phyloP scores from a whole-genome alignment of 441 rosid genomes.

The Corymbia citriodora region DNA sequence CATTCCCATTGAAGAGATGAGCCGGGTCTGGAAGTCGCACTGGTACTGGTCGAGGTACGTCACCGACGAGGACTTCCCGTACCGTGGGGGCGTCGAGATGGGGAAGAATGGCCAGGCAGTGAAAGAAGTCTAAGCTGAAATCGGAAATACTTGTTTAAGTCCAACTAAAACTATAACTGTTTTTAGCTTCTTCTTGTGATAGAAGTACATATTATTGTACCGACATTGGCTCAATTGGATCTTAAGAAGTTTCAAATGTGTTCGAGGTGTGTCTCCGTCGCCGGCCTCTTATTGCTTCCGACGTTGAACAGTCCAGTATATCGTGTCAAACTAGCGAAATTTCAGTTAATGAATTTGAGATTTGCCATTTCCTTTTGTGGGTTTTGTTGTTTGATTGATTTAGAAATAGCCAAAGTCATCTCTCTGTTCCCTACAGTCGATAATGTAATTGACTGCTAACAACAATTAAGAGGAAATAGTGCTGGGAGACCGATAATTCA shows the following conservation, averaged over 20 bases:
- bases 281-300: not conserved
- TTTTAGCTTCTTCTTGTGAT: not conserved
- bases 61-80: slow-evolving; percentile 24
- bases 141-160: not conserved
- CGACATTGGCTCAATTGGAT: not conserved
- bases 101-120: slow-evolving; percentile 14
- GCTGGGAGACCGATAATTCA: not conserved
- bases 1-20: slow-evolving; percentile 83
- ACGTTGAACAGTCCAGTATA: not conserved
- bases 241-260: not conserved
- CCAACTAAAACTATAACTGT: not conserved
- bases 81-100: slow-evolving; percentile 45
- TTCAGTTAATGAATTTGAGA: not conserved
- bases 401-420: not conserved
- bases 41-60: slow-evolving; percentile 78
- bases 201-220: not conserved
- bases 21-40: slow-evolving; percentile 58
- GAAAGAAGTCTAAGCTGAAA: not conserved
- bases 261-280: not conserved
- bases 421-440: not conserved
- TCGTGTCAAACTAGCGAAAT: not conserved
- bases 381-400: not conserved
- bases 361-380: not conserved
- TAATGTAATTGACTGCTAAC: not conserved
- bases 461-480: not conserved